Conservation (phyloP, 768 basidiomycete species). For the Piloderma croceum region DNA sequence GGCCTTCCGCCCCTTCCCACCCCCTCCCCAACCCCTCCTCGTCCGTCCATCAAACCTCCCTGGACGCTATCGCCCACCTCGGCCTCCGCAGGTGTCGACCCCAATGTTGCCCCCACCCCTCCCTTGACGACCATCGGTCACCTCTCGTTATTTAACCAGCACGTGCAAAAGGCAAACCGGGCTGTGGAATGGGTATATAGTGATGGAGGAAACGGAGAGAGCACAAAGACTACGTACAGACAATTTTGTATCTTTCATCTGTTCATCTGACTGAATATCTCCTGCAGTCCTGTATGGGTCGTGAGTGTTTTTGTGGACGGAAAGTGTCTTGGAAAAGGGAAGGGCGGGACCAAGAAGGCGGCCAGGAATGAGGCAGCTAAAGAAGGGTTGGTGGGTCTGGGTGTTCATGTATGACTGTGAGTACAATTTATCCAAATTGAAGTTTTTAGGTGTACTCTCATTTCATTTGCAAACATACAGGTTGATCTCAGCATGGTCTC, state of each 20-base stretch:
- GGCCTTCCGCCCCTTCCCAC: conserved; percentile 47
- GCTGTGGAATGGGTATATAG: conserved; percentile 69
- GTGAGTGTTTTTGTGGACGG: conserved; percentile 62
- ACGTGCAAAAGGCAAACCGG: conserved; percentile 52
- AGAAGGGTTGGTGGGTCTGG: conserved; percentile 56
- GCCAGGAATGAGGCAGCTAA: conserved; percentile 82
- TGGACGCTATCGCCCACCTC: conserved; percentile 1
- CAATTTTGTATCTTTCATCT: no score
- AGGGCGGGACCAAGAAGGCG: conserved; percentile 70
- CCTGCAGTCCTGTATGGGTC: conserved; percentile 75
- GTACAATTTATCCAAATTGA: not conserved
- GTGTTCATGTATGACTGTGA: conserved; percentile 27
- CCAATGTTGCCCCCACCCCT: conserved; percentile 21
- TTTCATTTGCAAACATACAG: conserved; percentile 1
- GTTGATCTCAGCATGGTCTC: conserved; percentile 42
- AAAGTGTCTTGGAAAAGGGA: conserved; percentile 53
- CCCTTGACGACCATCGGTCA: conserved; percentile 46
- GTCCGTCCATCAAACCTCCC: conserved; percentile 7
- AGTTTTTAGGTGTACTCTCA: not conserved
- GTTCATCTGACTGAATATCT: no score
- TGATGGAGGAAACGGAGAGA: conserved; percentile 29
- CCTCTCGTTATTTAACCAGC: conserved; percentile 77
- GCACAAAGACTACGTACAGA: conserved; percentile 60
- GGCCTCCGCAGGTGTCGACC: conserved; percentile 12
- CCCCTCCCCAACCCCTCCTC: conserved; percentile 19